Base-by-base conservation (phyloP, 306 rosid genomes). In the Rubus idaeus region DNA sequence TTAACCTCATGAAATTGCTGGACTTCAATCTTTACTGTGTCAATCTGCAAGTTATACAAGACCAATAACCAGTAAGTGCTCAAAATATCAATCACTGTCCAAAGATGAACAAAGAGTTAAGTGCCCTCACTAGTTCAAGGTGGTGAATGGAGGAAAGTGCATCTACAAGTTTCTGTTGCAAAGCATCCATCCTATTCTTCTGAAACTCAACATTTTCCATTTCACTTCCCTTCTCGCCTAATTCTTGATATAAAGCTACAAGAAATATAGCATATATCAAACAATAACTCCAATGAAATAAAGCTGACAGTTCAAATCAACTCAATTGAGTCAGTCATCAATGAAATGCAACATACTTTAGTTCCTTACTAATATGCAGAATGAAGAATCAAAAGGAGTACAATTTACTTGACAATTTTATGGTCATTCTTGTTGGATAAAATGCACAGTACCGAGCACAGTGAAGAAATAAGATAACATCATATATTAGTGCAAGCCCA, bases 201-300 rank as follows among this genome's bases (percentile, higher is more conserved):
- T 92, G 96, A 84, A 84, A 95, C 66, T 95, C 98, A 1, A 46
- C 74, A 82, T 95, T 95, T 82, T 95, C 97, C 97, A 92, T 87
- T 88, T 92, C 96, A 75, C 86, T 92, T 67, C 98, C 98, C 78
- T 80, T 86, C 76, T 95, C 98, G 74, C 96, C 97, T 61, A 95
- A 81, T 79, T 95, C 97, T 83, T 86, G 87, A 88, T 92, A 95
- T 68, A 92, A 88, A 47, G 83, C 98, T 95, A 87, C 84, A 75
- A 83, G 64, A 78, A 74, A 75, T 26, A 46, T 39, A 69, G 46
- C 39, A 70, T 16, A 58, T 30, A 60, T 67, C 52, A 76, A 53
- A 67, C 47, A 47, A 40, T 53, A 18, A 21, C 14, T 55, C 75
- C 44, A 75, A 51, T 51, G 71, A 30, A 45, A 18, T 35, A 49